phyloP scores from a whole-genome alignment of 139 green algal genomes.

The Desmodesmus armatus region DNA sequence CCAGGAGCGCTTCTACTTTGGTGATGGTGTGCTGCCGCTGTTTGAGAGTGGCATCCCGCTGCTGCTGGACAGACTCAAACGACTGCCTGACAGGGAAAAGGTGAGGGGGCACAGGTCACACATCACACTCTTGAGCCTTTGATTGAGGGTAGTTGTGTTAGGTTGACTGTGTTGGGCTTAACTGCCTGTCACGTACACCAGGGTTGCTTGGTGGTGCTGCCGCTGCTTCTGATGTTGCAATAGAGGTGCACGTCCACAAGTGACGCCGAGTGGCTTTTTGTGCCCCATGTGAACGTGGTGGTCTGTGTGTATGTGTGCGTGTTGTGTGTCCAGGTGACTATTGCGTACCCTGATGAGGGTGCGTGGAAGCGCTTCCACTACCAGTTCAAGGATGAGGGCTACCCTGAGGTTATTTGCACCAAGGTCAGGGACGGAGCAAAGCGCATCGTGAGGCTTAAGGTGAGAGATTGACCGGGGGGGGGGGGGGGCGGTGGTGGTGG shows the following conservation, averaged over 20 bases:
- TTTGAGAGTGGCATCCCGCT: conserved; percentile 97
- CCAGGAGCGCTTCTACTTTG: conserved; percentile 99
- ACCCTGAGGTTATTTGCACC: conserved; percentile 97
- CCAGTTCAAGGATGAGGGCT: conserved; percentile 84
- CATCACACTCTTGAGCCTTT: background rate
- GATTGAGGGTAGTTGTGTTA: too few species aligned
- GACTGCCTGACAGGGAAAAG: conserved; percentile 84
- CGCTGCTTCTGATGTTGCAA: background rate
- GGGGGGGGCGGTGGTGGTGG: background rate
- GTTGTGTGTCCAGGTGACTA: conserved; percentile 78
- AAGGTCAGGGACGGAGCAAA: conserved; percentile 97
- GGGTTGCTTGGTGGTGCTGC: background rate
- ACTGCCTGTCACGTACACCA: background rate
- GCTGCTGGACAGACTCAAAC: conserved; percentile 77
- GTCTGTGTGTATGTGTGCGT: too few species aligned
- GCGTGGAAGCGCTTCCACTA: conserved; percentile 99
- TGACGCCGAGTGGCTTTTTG: too few species aligned
- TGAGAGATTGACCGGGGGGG: conserved; percentile 21
- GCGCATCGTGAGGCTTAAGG: conserved; percentile 94
- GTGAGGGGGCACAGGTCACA: conserved; percentile 35
- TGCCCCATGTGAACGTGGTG: too few species aligned
- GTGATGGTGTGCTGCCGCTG: conserved; percentile 95
- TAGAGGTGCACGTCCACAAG: background rate
- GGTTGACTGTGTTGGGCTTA: too few species aligned
- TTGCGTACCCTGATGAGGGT: conserved; percentile 98